Base-by-base conservation (phyloP, 2,329 filamentous ascomycete species). In the Alternaria sp. region DNA sequence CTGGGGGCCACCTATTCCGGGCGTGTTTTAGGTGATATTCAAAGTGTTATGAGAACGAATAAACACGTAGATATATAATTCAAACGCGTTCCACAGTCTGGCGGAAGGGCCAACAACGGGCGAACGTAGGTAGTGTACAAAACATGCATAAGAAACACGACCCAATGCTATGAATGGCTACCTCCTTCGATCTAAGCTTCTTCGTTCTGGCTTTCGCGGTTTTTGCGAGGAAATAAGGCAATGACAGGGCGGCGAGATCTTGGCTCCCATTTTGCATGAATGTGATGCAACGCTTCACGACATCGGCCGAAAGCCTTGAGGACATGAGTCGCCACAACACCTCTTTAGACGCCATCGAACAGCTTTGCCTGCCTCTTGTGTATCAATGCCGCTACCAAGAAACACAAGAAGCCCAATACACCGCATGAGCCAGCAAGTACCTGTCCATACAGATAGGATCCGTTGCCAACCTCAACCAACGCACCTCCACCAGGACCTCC, bases 361-460 rank as follows among this genome's bases (percentile, higher is more conserved):
- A 26, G 33, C 53, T 45, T 45, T 44, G 54, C 46, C 33, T 65
- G 61, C 44, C 50, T 65, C 25, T 56, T 56, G 10, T 69, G 64
- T 33, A 67, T 58, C 25, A 65, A 47, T 2, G 61, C 61, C 15
- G 64, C 66, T 26, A 64, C 21, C 25, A 60, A 46, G 26, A 69
- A 65, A 23, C 64, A 65, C 3, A 61, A 9, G 20, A 69, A 69
- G 7, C 66, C 64, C 21, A 69, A 41, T 45, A 67, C 59, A 30
- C 59, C 60, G 46, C 61, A 67, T 18, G 64, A 56, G 28, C 80
- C 82, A n/a, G 76, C 82, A 72, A 80, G 83, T 0, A 81, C 67
- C 55, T 84, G 82, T 5, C 81, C 82, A 41, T 79, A 78, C 11
- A 83, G 60, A 68, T 82, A 84, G 4, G 70, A 66, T 2, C 81